Evolutionary conservation across 2,329 filamentous ascomycete genomes (phyloP).

Genomic region (Trichoderma koningii): DNA sequence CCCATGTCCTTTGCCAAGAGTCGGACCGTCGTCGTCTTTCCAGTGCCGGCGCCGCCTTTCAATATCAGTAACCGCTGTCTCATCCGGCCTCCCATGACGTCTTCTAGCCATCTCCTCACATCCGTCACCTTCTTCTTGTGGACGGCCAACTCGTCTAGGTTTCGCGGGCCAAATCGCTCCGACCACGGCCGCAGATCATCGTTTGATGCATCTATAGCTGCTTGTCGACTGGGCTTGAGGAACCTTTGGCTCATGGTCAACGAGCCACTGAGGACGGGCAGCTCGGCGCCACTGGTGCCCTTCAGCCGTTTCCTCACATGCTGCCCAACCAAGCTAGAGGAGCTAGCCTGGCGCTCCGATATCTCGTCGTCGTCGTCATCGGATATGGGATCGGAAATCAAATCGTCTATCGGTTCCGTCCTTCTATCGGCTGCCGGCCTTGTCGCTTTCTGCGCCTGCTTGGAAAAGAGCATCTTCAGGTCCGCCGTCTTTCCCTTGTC

Average conservation of each 20-base stretch:
- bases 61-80: slow-evolving; percentile 77
- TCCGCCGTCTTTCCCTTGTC: slow-evolving; percentile 59
- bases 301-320: slow-evolving; percentile 57
- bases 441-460: slow-evolving; percentile 56
- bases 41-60: slow-evolving; percentile 87
- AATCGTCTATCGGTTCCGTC: slow-evolving; percentile 47
- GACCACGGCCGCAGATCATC: slow-evolving; percentile 78
- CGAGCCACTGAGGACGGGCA: slow-evolving; percentile 31
- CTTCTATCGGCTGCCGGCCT: slow-evolving; percentile 38
- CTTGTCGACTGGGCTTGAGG: slow-evolving; percentile 46
- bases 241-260: slow-evolving; percentile 54
- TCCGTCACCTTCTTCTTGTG: slow-evolving; percentile 93
- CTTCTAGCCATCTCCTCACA: slow-evolving; percentile 79
- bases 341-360: slow-evolving; percentile 51
- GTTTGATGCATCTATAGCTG: slow-evolving; percentile 37
- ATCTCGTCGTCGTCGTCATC: slow-evolving; percentile 64
- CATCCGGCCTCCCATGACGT: slow-evolving; percentile 66
- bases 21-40: slow-evolving; percentile 85
- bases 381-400: slow-evolving; percentile 58
- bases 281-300: slow-evolving; percentile 38
- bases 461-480: slow-evolving; percentile 62
- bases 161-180: slow-evolving; percentile 75
- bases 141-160: slow-evolving; percentile 82
- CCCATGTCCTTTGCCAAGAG: slow-evolving; percentile 77
- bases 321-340: slow-evolving; percentile 57